Evolutionary conservation across 163 green algal species (phyloP), one percentile per base, ranked within the genome.

Genomic region (Chlamydomonas reinhardtii): DNA sequence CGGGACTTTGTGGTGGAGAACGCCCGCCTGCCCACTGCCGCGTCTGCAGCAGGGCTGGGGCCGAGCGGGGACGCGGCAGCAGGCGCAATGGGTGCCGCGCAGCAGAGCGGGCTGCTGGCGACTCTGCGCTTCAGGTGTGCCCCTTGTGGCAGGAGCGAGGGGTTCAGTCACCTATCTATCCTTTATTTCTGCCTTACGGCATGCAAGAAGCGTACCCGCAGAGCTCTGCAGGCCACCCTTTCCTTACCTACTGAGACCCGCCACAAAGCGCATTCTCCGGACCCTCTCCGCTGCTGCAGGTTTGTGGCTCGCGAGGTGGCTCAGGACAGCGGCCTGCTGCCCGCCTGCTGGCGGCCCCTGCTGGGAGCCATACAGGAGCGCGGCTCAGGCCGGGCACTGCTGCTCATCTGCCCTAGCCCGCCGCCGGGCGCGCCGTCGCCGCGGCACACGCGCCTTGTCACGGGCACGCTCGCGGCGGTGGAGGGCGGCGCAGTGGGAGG

Each of bases 311-410:
- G 77, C n/a, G 77, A 84, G 64, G 66, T 31, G 8, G 43, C 20
- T 0, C 43, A 84, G 31, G 77, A 84, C 27, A 84, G 77, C 77
- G 77, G 77, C 2, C 66, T 84, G 24, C 32, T 84, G 66, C 77
- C 77, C 19, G 0, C 66, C 43, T 66, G 77, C 29, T 84, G 77
- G 77, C 65, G 66, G 43, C 65, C 65, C 2, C 77, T 84, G 4
- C 68, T 84, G 17, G 77, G 43, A 0, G 66, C 77, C 64, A 76
- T 84, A 29, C n/a, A n/a, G 11, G 77, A 84, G 43, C 39, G 66
- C 27, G 77, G 77, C 39, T 27, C 32, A 4, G 61, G 43, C 17
- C 37, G 77, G 77, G 77, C 77, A 31, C 66, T 84, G 65, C 65
- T 84, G 77, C 77, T 84, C n/a, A 68, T 84, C 20, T 71, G 39